Conservation (phyloP, 2,329 filamentous ascomycete species). For the Periconia sp. region DNA sequence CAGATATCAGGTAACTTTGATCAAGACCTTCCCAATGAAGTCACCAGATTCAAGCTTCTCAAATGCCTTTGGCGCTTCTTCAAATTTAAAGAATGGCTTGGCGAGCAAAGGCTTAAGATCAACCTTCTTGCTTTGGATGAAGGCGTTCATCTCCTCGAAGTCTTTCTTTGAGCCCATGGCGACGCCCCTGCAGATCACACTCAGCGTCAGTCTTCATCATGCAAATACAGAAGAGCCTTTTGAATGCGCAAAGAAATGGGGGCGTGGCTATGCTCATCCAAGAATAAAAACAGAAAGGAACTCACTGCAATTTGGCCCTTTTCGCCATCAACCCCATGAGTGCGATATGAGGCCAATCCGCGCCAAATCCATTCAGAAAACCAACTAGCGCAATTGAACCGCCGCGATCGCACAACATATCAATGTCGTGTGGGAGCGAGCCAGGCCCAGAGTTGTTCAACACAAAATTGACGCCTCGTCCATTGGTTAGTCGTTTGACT, state of each 20-base stretch:
- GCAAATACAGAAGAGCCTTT: background rate
- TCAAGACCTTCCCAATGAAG: conserved; percentile 29
- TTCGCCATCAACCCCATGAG: conserved; percentile 23
- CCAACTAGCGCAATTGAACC: conserved; percentile 29
- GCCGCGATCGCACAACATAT: conserved; percentile 11
- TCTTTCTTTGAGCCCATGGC: conserved; percentile 60
- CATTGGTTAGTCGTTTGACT: conserved; percentile 50
- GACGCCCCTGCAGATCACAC: conserved; percentile 49
- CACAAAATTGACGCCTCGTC: conserved; percentile 48
- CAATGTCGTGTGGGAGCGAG: conserved; percentile 18
- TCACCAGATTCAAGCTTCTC: conserved; percentile 28
- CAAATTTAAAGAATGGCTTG: conserved; percentile 33
- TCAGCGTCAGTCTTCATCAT: too few species aligned
- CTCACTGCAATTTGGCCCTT: conserved; percentile 23
- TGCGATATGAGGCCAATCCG: conserved; percentile 9
- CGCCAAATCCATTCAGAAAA: conserved; percentile 20
- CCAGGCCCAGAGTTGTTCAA: conserved; percentile 41
- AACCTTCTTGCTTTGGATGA: conserved; percentile 39
- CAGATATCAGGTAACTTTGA: conserved; percentile 9
- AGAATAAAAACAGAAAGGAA: background rate
- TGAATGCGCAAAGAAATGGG: too few species aligned
- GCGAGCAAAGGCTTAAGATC: conserved; percentile 32
- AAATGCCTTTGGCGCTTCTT: conserved; percentile 35
- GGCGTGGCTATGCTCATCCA: too few species aligned
- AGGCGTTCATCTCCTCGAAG: conserved; percentile 41